phyloP scores from a whole-genome alignment of 2,329 filamentous ascomycete species.

The Pseudogymnoascus sp. region DNA sequence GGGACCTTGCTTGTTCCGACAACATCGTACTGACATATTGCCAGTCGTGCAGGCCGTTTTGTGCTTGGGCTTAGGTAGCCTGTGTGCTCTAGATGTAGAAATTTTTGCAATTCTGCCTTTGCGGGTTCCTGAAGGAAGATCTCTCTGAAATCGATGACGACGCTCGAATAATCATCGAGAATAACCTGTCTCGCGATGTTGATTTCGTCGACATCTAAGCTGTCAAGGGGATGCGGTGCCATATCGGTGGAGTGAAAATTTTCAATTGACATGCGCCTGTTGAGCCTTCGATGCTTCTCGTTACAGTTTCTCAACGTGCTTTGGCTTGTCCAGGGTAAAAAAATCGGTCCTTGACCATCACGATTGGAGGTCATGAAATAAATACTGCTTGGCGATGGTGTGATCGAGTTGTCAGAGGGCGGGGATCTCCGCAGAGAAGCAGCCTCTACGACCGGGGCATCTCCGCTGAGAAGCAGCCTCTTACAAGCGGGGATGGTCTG shows the following conservation, averaged over 20 bases:
- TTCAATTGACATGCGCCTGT: not conserved
- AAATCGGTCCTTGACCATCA: not conserved
- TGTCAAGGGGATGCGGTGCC: conserved; percentile 39
- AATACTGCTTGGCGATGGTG: not conserved
- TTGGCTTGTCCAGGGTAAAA: not conserved
- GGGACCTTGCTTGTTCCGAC: not conserved
- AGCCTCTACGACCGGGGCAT: no score
- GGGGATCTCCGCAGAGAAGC: no score
- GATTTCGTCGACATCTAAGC: conserved; percentile 38
- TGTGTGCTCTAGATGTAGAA: conserved; percentile 37
- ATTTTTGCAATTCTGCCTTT: conserved; percentile 41
- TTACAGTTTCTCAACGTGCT: not conserved
- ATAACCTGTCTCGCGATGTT: conserved; percentile 43
- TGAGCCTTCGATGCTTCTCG: not conserved
- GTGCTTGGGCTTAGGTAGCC: conserved; percentile 28
- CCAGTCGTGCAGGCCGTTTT: not conserved
- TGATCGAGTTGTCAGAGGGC: no score
- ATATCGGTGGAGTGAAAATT: conserved; percentile 15
- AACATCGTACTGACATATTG: not conserved
- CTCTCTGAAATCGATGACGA: conserved; percentile 50
- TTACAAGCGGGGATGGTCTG: not conserved
- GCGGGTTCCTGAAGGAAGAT: conserved; percentile 48
- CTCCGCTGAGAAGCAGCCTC: not conserved
- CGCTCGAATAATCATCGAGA: conserved; percentile 23
- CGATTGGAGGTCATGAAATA: not conserved